These are phyloP conservation scores for Apiospora koreana DNA, from an alignment of 2,329 filamentous ascomycete species.

Conservation along the genomic window DNA sequence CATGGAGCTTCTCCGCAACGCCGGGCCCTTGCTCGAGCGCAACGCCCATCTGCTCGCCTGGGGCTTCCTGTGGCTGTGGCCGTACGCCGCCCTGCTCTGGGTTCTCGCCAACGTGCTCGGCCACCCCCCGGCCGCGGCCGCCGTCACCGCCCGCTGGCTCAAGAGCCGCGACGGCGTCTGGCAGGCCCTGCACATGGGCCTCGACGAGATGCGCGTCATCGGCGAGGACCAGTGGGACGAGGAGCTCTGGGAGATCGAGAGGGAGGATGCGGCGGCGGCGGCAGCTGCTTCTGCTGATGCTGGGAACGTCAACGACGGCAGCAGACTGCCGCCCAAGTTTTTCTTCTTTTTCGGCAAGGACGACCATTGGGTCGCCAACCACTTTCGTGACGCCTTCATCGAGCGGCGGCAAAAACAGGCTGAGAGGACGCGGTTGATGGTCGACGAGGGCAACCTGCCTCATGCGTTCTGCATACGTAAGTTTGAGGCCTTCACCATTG, in stretches of 20 bases:
- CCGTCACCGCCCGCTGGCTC: conserved; percentile 54
- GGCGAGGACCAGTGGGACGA: conserved; percentile 60
- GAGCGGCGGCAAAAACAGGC: conserved; percentile 33
- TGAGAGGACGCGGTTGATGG: conserved; percentile 47
- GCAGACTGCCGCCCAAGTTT: conserved; percentile 45
- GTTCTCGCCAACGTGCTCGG: conserved; percentile 45
- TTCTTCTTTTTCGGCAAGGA: conserved; percentile 60
- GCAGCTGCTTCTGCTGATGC: background rate
- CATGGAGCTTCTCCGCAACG: conserved; percentile 44
- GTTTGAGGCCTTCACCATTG: conserved; percentile 22
- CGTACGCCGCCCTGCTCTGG: conserved; percentile 41
- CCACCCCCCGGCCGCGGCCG: conserved; percentile 50
- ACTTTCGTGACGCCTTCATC: conserved; percentile 58
- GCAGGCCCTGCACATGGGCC: conserved; percentile 60
- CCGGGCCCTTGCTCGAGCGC: conserved; percentile 36
- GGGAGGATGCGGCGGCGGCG: conserved; percentile 23
- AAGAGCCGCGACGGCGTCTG: conserved; percentile 58
- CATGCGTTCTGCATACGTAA: conserved; percentile 63
- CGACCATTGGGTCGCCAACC: conserved; percentile 64
- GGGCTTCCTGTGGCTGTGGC: conserved; percentile 43
- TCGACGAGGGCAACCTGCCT: conserved; percentile 57
- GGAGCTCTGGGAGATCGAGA: conserved; percentile 56
- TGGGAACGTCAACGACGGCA: conserved; percentile 6
- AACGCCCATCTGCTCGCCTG: conserved; percentile 43
- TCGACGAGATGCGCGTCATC: conserved; percentile 62